Evolutionary conservation across 441 rosid genomes (phyloP).

Genomic region (Pelargonium myrrhifolium): DNA sequence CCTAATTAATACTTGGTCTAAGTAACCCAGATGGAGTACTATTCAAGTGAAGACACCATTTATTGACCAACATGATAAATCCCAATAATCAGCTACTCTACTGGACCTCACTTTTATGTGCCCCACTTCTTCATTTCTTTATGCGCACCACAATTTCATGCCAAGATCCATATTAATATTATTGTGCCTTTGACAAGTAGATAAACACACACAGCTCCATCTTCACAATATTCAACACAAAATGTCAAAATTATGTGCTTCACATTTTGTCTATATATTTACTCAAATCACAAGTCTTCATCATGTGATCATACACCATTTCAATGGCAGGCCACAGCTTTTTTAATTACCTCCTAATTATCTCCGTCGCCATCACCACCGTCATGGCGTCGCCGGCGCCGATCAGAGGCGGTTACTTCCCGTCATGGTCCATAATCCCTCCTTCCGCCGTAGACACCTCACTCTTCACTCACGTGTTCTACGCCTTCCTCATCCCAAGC

Average conservation of each 20-base stretch:
- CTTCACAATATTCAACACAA: too few relatives aligned
- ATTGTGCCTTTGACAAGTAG: too few relatives aligned
- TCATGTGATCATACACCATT: too few relatives aligned
- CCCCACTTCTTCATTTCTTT: neutral
- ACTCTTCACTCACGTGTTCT: neutral
- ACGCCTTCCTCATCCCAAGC: neutral
- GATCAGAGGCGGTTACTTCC: neutral
- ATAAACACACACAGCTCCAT: too few relatives aligned
- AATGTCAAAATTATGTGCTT: too few relatives aligned
- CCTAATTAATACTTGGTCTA: neutral
- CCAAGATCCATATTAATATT: too few relatives aligned
- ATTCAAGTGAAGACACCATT: neutral
- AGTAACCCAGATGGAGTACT: neutral
- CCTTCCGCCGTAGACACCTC: neutral
- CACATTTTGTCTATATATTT: neutral
- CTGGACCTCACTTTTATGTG: neutral
- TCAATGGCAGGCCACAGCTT: neutral
- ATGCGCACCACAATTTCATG: neutral
- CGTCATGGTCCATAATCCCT: neutral
- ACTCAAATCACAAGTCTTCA: neutral
- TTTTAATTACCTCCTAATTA: neutral
- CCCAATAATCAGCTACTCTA: neutral
- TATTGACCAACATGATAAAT: neutral
- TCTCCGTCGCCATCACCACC: neutral
- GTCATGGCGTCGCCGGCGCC: neutral